phyloP scores from a whole-genome alignment of 345 rosid species.

The Lagerstroemia speciosa region DNA sequence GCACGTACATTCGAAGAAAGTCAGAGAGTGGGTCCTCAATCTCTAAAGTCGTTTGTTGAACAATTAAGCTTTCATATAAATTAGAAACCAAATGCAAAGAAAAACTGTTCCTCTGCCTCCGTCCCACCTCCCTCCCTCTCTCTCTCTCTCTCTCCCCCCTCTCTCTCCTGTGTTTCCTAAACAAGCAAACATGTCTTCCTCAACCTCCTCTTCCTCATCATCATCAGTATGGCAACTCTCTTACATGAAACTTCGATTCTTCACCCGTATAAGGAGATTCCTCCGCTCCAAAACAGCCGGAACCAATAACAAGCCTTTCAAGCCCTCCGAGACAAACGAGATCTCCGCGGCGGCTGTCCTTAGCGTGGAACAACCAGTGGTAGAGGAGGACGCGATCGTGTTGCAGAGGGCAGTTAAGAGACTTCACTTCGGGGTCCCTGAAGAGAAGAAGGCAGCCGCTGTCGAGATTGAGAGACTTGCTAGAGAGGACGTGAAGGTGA shows the following conservation, averaged over 20 bases:
- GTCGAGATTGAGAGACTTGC: conserved; percentile 54
- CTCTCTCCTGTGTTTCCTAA: conserved; percentile 17
- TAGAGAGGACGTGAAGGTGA: conserved; percentile 39
- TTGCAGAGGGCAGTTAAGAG: conserved; percentile 74
- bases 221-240: conserved; percentile 33
- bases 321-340: conserved; percentile 6
- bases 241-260: conserved; percentile 43
- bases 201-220: conserved; percentile 16
- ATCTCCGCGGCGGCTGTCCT: conserved; percentile 1
- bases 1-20: too few relatives aligned
- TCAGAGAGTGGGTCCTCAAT: too few relatives aligned
- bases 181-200: conserved; percentile 24
- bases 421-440: conserved; percentile 71
- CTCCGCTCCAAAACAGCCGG: conserved; percentile 42
- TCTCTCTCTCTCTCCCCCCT: conserved; percentile 10
- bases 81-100: conserved; percentile 10
- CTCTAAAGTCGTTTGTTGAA: neutral
- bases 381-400: conserved; percentile 28
- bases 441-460: conserved; percentile 67
- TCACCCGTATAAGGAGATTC: conserved; percentile 50
- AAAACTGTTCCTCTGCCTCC: conserved; percentile 6
- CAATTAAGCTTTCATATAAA: neutral
- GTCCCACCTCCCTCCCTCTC: neutral
- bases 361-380: conserved; percentile 3
- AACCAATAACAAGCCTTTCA: conserved; percentile 14